Evolutionary conservation across 768 basidiomycete species (phyloP), one percentile per base, ranked within the genome.

Genomic region (Leccinum subtestaceum): DNA sequence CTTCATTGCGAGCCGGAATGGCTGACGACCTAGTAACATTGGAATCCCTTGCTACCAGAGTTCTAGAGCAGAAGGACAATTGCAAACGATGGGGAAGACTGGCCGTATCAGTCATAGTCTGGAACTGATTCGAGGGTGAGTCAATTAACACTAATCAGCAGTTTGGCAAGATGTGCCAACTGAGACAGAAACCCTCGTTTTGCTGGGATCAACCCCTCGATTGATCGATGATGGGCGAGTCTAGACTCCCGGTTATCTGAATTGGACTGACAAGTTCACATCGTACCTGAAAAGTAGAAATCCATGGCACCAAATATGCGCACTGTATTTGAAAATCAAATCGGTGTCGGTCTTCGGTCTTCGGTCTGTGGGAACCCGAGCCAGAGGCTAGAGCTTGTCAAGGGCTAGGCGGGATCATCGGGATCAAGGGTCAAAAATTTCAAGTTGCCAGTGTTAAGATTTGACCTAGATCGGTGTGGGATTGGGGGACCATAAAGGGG

Each of bases 311-410:
- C 31, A 43, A 38, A 57, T 21, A 29, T 10, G 23, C 29, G 1
- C 17, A 65, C 65, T 66, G 1, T 27, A 65, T 68, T 66, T 63
- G 57, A 64, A 45, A 67, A 66, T 68, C 46, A 17, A 29, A 43
- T 27, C 38, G 51, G 57, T 15, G 13, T 49, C 29, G 43, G 45
- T 29, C 21, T 32, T 65, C 13, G 38, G 43, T 19, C 50, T 47
- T 27, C 12, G 34, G 46, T 23, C 50, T 47, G n/a, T 17, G 47
- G 29, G 53, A 53, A 34, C 52, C 21, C 27, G 38, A 52, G 36
- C 46, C 6, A 19, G 52, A 48, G 32, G 36, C 46, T 17, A 27
- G 52, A 48, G 32, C 45, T 36, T 38, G 53, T 58, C 55, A 51
- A 55, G 45, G 31, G 34, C 34, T 17, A 12, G 17, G 57, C 47